Evolutionary conservation across 2,329 filamentous ascomycete species (phyloP), one percentile per base, ranked within the genome.

Genomic region (Beauveria scarabaeidicola): DNA sequence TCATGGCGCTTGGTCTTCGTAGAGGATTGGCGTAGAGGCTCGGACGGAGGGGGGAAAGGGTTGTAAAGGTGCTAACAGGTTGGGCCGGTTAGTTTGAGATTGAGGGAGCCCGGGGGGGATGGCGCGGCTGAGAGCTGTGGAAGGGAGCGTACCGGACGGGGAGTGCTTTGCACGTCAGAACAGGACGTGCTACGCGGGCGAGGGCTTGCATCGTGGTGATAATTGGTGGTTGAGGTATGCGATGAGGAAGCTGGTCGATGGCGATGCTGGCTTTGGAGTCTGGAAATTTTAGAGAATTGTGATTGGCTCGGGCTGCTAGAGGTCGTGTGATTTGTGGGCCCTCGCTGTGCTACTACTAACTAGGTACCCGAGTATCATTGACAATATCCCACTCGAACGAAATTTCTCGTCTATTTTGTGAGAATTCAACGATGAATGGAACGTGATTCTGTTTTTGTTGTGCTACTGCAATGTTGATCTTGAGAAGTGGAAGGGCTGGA

Each of bases 11-110:
- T 61, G 69, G 67, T 21, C 48, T 43, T 56, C 71, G 69, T 67
- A 75, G 68, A 44, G 68, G 66, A 38, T 67, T 67, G 25, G 68
- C 65, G 27, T 41, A 53, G 61, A 78, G 68, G 8, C 76, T 76
- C 6, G 81, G 81, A 11, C 81, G 80, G 44, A 81, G 75, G 59
- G 71, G 72, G 1, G 79, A 76, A 64, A 83, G 75, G 52, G 78
- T 78, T 54, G 77, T 74, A 66, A 80, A 80, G 55, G 73, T 72
- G 64, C 78, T 81, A 61, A 3, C 3, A 36, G 2, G 36, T n/a
- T 2, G 36, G 2, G 9, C 3, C 15, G n/a, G 41, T 54, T 11
- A 50, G 41, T 13, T 15, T 19, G 10, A 23, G 10, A 23, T 23
- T 13, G 47, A 7, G 13, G n/a, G 13, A n/a, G 40, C 11, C 11